Percentiles rank a stretch among this genome's conserved stretches.
These are phyloP conservation scores for Quaeritorhiza haematococci DNA, from an alignment of 371 early-diverging fungal species.

Conservation along the genomic window DNA sequence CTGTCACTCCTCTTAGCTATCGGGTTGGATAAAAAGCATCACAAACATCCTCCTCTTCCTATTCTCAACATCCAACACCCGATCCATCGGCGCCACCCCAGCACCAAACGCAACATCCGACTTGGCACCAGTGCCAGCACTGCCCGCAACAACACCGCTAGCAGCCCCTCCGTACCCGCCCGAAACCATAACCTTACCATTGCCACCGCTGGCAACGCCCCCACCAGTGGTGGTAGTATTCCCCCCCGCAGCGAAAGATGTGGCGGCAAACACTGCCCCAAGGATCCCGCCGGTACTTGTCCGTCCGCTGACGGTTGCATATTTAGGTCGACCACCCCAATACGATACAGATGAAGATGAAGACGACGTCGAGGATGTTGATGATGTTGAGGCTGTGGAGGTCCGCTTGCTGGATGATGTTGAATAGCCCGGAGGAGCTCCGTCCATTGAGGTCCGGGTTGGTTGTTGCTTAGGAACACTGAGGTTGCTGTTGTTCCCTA, in stretches of 20 bases:
- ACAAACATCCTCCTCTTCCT: slow-evolving; percentile 28
- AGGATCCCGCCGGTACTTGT: too few relatives aligned
- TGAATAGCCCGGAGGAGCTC: neutral
- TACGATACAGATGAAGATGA: neutral
- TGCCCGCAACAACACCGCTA: neutral
- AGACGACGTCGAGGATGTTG: neutral
- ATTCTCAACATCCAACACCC: slow-evolving; percentile 4
- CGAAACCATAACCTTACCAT: too few relatives aligned
- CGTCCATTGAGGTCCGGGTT: neutral
- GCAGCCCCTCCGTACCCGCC: slow-evolving; percentile 5
- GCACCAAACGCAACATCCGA: neutral
- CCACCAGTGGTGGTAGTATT: neutral
- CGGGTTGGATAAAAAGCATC: slow-evolving; percentile 25
- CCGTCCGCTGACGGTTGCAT: too few relatives aligned
- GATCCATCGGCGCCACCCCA: neutral
- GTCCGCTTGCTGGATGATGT: neutral
- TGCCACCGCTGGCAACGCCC: slow-evolving; percentile 11
- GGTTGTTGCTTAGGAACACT: neutral
- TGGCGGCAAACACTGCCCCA: too few relatives aligned
- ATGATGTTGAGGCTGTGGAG: neutral
- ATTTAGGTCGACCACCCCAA: too few relatives aligned
- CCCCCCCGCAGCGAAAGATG: too few relatives aligned
- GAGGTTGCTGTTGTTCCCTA: too few relatives aligned
- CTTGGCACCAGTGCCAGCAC: neutral
- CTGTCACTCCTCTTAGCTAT: too few relatives aligned